phyloP scores from a whole-genome alignment of 1,139 yeast species.

The Taiozyma sp. region DNA sequence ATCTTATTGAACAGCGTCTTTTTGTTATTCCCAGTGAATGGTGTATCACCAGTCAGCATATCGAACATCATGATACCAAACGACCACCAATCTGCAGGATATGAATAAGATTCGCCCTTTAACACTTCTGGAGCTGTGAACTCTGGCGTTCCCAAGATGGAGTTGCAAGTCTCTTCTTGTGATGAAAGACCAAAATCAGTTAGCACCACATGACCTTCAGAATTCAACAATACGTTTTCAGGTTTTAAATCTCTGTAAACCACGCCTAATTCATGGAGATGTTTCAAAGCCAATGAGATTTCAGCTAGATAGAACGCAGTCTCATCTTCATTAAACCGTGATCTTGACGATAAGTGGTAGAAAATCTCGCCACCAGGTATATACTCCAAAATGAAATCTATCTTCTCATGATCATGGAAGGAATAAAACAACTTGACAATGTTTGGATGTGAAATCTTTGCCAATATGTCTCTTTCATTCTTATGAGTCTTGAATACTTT shows the following conservation, averaged over 20 bases:
- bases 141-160: conserved; percentile 90
- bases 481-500: conserved; percentile 21
- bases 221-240: conserved; percentile 82
- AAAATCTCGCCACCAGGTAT: conserved; percentile 95
- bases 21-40: conserved; percentile 82
- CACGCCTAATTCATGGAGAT: conserved; percentile 76
- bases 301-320: conserved; percentile 87
- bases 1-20: conserved; percentile 74
- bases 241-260: conserved; percentile 93
- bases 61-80: conserved; percentile 87
- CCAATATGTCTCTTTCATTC: conserved; percentile 49
- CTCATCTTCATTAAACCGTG: conserved; percentile 52
- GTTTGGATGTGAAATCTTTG: conserved; percentile 74
- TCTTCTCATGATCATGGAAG: conserved; percentile 76
- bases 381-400: conserved; percentile 78
- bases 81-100: conserved; percentile 96
- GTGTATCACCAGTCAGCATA: conserved; percentile 84
- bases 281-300: conserved; percentile 73
- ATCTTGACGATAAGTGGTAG: conserved; percentile 59
- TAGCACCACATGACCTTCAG: conserved; percentile 73
- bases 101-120: conserved; percentile 76
- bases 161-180: conserved; percentile 33
- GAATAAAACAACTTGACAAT: conserved; percentile 88
- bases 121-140: conserved; percentile 96
- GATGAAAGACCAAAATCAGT: conserved; percentile 91